phyloP scores from a whole-genome alignment of 2,329 filamentous ascomycete genomes.

The Colletotrichum sansevieriae region DNA sequence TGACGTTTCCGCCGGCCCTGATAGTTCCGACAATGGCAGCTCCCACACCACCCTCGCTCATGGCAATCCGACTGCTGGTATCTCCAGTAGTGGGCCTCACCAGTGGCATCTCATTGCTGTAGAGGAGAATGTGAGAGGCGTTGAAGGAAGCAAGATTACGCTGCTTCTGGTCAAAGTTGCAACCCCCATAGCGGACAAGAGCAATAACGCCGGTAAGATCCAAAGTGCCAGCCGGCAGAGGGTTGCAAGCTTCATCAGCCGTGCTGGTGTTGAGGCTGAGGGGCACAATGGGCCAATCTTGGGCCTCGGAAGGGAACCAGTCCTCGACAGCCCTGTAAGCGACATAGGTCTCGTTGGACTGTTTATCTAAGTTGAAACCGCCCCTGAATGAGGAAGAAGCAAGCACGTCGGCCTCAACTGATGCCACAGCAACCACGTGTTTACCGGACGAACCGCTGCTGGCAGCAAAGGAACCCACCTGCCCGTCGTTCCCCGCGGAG shows the following conservation, averaged over 20 bases:
- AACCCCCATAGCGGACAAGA: constrained; percentile 57
- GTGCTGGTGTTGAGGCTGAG: constrained; percentile 43
- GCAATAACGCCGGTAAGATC: constrained; percentile 57
- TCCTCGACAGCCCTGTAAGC: constrained; percentile 31
- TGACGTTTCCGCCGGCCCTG: constrained; percentile 39
- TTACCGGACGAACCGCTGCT: constrained; percentile 14
- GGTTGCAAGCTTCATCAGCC: constrained; percentile 53
- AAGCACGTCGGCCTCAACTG: constrained; percentile 49
- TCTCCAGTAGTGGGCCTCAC: constrained; percentile 28
- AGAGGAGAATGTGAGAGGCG: constrained; percentile 55
- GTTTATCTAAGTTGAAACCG: constrained; percentile 7
- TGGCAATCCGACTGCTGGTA: constrained; percentile 34
- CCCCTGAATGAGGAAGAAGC: constrained; percentile 31
- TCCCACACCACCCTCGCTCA: constrained; percentile 39
- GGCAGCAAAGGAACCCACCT: constrained; percentile 46
- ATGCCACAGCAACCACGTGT: constrained; percentile 58
- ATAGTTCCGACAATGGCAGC: constrained; percentile 42
- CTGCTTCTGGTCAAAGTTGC: constrained; percentile 53
- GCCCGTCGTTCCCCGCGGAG: constrained; percentile 60
- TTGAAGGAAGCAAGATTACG: constrained; percentile 54
- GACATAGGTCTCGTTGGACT: constrained; percentile 30
- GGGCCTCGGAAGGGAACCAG: constrained; percentile 33
- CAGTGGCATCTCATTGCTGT: constrained; percentile 48
- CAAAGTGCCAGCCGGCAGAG: constrained; percentile 53
- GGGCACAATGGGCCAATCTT: constrained; percentile 47